A percentile compares a stretch with the other conserved stretches of the same genome.
Evolutionary conservation across 108 stramenopile species (phyloP).

Genomic region (Cyclotella kingstonii): DNA sequence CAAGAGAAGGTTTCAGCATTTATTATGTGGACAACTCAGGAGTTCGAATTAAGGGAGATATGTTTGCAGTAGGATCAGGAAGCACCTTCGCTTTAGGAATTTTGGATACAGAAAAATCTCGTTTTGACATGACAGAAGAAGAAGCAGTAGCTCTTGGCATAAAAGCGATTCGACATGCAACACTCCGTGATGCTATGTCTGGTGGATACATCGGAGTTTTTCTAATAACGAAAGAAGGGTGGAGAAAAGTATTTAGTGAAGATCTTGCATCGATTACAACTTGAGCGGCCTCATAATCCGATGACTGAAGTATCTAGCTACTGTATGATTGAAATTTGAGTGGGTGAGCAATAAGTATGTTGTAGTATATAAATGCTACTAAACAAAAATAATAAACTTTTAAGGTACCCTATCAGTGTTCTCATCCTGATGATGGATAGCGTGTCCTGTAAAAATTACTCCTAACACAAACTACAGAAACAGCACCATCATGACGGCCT

Average conservation of each 20-base stretch:
- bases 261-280: slow-evolving; percentile 56
- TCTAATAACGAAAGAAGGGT: slow-evolving; percentile 70
- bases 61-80: slow-evolving; percentile 85
- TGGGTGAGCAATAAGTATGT: too few relatives aligned
- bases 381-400: too few relatives aligned
- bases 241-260: slow-evolving; percentile 77
- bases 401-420: too few relatives aligned
- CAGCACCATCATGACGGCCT: background rate
- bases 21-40: slow-evolving; percentile 86
- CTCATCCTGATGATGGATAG: too few relatives aligned
- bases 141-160: slow-evolving; percentile 83
- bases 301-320: too few relatives aligned
- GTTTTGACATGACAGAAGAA: slow-evolving; percentile 63
- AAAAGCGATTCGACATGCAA: slow-evolving; percentile 87
- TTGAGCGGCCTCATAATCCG: too few relatives aligned
- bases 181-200: slow-evolving; percentile 81
- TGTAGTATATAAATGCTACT: too few relatives aligned
- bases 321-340: background rate
- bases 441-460: too few relatives aligned
- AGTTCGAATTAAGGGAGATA: slow-evolving; percentile 71
- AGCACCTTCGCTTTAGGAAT: slow-evolving; percentile 88
- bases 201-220: slow-evolving; percentile 89
- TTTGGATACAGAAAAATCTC: slow-evolving; percentile 63
- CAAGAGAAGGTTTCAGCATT: slow-evolving; percentile 61
- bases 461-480: too few relatives aligned